Conservation (phyloP, 441 rosid species). For the Viola pubescens region DNA sequence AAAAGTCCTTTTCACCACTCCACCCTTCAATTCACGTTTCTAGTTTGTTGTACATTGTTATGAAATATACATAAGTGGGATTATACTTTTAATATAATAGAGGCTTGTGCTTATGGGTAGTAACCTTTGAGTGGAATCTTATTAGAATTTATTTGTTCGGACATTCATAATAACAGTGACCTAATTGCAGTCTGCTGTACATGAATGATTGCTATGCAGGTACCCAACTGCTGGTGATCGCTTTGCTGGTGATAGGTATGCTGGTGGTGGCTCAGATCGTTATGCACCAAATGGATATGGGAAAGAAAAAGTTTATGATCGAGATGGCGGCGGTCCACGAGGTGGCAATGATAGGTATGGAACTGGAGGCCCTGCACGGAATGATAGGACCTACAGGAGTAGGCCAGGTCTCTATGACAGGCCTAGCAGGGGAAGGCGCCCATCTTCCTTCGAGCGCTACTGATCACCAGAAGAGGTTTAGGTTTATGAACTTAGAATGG, state of each 20-base stretch:
- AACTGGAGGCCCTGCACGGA: slow-evolving; percentile 62
- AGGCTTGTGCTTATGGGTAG: too few relatives aligned
- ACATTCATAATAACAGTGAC: too few relatives aligned
- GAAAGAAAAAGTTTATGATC: slow-evolving; percentile 63
- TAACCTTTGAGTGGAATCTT: too few relatives aligned
- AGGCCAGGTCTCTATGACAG: slow-evolving; percentile 76
- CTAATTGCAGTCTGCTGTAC: too few relatives aligned
- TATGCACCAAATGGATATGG: slow-evolving; percentile 63
- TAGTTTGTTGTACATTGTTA: too few relatives aligned
- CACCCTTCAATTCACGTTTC: too few relatives aligned
- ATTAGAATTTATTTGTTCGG: too few relatives aligned
- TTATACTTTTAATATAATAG: too few relatives aligned
- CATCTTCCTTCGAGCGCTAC: slow-evolving; percentile 72
- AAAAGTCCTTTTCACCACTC: too few relatives aligned
- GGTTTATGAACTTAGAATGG: slow-evolving; percentile 5
- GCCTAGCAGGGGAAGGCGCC: slow-evolving; percentile 63
- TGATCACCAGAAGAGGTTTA: slow-evolving; percentile 11
- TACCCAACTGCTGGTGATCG: slow-evolving; percentile 66
- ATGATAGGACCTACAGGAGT: slow-evolving; percentile 63
- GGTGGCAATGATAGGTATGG: slow-evolving; percentile 62
- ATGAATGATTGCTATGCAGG: slow-evolving; percentile 32
- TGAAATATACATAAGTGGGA: too few relatives aligned
- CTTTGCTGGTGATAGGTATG: slow-evolving; percentile 55
- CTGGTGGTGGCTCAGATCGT: slow-evolving; percentile 70
- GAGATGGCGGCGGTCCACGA: slow-evolving; percentile 50